Evolutionary conservation across 2,329 filamentous ascomycete genomes (phyloP).

Genomic region (Endothia cerciana): DNA sequence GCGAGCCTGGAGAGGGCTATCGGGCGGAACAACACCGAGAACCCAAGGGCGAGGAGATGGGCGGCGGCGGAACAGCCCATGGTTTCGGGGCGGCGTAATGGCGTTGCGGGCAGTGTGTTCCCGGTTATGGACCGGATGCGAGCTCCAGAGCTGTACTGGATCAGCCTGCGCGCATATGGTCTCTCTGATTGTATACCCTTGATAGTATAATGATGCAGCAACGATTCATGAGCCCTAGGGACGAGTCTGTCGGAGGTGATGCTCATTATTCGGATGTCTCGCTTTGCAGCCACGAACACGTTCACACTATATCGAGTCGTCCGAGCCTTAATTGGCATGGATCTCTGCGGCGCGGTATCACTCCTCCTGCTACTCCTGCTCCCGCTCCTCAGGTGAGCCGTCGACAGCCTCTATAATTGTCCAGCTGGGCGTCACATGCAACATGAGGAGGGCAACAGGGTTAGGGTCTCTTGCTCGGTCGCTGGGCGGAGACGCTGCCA

Average conservation of each 20-base stretch:
- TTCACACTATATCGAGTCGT: background rate
- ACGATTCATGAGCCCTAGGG: constrained; percentile 1
- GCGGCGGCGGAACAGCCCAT: background rate
- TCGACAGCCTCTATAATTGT: too few relatives aligned
- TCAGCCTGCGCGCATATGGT: background rate
- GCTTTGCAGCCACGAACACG: background rate
- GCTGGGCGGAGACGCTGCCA: background rate
- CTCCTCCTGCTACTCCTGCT: too few relatives aligned
- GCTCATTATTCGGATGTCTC: background rate
- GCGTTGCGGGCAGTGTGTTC: background rate
- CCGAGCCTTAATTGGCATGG: background rate
- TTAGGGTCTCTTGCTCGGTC: background rate
- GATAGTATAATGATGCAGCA: constrained; percentile 10
- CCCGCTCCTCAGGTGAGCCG: too few relatives aligned
- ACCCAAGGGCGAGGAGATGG: too few relatives aligned
- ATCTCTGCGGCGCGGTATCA: background rate
- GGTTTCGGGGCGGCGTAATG: background rate
- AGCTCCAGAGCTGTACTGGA: background rate
- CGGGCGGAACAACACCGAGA: too few relatives aligned
- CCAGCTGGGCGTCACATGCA: background rate
- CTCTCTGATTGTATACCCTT: constrained; percentile 2
- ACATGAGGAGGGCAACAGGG: constrained; percentile 8
- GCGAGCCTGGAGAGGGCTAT: too few relatives aligned
- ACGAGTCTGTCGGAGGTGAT: background rate
- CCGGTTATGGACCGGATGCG: background rate